Base-by-base conservation (phyloP, 2,329 filamentous ascomycete genomes). In the Verticillium alfalfae region DNA sequence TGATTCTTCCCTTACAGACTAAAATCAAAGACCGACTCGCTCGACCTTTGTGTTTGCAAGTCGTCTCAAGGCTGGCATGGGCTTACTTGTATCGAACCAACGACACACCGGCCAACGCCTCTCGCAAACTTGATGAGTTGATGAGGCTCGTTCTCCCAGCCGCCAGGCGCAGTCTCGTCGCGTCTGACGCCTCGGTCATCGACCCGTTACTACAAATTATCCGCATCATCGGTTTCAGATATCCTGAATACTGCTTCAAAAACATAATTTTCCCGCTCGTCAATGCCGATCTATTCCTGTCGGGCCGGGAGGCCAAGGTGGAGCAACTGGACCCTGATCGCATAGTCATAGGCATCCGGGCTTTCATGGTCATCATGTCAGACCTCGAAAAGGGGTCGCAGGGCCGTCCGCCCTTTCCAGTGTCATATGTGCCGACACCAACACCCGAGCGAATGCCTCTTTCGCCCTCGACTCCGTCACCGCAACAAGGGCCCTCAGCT, bases 261-360 rank as follows among this genome's bases (percentile, higher is more conserved):
- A 91, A 83, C 56, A 90, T 98, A 66, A 92, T 99, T n/a, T 98
- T 97, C 68, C 95, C 94, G 3, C 79, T 99, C 41, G 90, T 99
- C 71, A 97, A 96, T 71, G 92, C 93, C 1, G 94, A 97, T 59
- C 80, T 93, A n/a, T 95, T 97, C 71, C 82, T 85, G 34, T 86
- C 88, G 18, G 80, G 91, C 66, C 83, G 88, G 69, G 91, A 97
- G 55, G 78, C 95, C 52, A 93, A 87, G 70, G 90, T 97, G 34
- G 95, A 98, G 70, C 92, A 96, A 70, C 83, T 99, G 64, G 95
- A 99, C 65, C 95, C 96, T 0, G 96, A 99, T 71, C 90, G 92
- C 69, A 96, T 97, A 78, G 94, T 98, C n/a, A 91, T 99, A 67
- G 95, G 93, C 2, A 99, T 99, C 65, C 87, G 93, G 65, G 91